Percentiles rank a stretch among this genome's conserved stretches.
Conservation (phyloP, 768 basidiomycete genomes). For the Leccinum truebloodii region DNA sequence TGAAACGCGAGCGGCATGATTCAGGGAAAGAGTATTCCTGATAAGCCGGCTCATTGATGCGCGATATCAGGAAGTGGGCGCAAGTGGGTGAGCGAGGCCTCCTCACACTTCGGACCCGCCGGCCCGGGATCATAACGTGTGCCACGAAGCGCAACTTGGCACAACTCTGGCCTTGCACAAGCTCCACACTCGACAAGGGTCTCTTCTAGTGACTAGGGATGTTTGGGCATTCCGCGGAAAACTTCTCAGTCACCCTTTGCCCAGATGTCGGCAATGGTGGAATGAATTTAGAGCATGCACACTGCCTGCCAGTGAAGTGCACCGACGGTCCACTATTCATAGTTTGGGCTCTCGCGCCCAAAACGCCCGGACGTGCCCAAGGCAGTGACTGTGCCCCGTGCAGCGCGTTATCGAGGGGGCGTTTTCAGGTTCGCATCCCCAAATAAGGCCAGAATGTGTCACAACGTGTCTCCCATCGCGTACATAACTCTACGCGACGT, state of each 20-base stretch:
- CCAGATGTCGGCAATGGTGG: conserved; percentile 5
- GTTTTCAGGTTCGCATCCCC: conserved; percentile 10
- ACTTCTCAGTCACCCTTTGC: neutral
- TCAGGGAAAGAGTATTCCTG: neutral
- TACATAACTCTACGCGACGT: conserved; percentile 15
- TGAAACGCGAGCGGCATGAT: neutral
- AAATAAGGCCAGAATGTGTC: conserved; percentile 2
- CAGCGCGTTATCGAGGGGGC: conserved; percentile 14
- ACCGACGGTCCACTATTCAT: conserved; percentile 4
- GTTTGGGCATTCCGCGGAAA: neutral
- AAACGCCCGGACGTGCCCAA: conserved; percentile 5
- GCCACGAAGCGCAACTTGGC: neutral
- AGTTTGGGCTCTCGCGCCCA: conserved; percentile 2
- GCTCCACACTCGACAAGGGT: neutral
- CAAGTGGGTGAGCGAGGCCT: neutral
- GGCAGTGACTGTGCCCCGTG: conserved; percentile 16
- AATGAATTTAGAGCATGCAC: conserved; percentile 6
- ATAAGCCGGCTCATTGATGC: neutral
- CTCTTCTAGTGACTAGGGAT: neutral
- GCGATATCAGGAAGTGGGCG: neutral
- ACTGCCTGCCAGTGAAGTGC: conserved; percentile 1
- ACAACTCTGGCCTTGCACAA: neutral
- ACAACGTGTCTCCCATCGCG: conserved; percentile 24
- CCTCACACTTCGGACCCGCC: neutral
- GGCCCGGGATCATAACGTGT: neutral